Evolutionary conservation across 805 yeast genomes (phyloP), one percentile per base, ranked within the genome.

Genomic region (Nakazawaea holstii): DNA sequence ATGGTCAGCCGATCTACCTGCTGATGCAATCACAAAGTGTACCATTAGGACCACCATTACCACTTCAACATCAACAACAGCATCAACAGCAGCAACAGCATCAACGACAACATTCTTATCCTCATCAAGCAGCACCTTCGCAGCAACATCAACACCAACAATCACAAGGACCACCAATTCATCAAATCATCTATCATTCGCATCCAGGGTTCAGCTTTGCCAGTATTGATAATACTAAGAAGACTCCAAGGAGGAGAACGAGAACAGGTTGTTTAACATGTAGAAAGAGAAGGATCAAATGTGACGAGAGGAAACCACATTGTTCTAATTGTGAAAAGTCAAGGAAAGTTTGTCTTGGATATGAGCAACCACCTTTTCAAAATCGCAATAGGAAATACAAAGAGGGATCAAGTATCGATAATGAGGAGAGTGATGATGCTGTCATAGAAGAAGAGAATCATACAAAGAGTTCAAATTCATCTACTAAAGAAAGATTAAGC

Each of bases 41-140:
- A 20, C 24, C 24, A 20, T 5, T 20, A 5, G 24, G 24, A 20
- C 13, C 11, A 4, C 97, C 74, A 91, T 92, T 80, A 92, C 74
- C 52, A 87, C 94, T 67, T 92, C 98, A 59, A 91, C 89, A 43
- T 80, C 89, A 59, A 81, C 80, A 43, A 82, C 80, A 53, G 83
- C 89, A 43, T 80, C 89, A 59, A 81, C 80, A 43, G 82, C 80
- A 53, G 83, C 74, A 57, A 89, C 95, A 50, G 87, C 72, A 28
- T 11, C 31, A 31, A 20, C 33, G 8, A 36, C 26, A 38, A 4
- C 24, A 20, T 20, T 20, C 24, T 20, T 20, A 20, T 20, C 24
- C 39, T 37, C 30, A 31, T 8, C 32, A 15, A 36, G 26, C 26
- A 32, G 26, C 33, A 32, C 33, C 30, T 20, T 15, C 13, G 27